Conservation (phyloP, 257 asterid species). For the Mentha longifolia region DNA sequence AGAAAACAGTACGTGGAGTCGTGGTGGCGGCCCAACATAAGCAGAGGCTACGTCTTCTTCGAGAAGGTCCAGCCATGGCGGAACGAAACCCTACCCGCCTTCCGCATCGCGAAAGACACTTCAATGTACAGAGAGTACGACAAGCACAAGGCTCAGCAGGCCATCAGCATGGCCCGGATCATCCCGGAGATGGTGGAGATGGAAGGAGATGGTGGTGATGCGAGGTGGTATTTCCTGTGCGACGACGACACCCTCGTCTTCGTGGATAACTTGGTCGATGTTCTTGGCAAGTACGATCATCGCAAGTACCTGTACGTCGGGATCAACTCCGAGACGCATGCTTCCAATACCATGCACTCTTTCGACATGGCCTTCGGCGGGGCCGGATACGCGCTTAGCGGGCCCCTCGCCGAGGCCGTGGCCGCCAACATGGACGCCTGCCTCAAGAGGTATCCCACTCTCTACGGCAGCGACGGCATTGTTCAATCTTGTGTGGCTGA, state of each 20-base stretch:
- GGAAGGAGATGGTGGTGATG: slow-evolving; percentile 28
- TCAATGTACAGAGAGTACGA: slow-evolving; percentile 30
- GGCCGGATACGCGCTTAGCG: slow-evolving; percentile 49
- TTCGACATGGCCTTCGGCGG: slow-evolving; percentile 54
- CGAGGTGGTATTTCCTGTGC: slow-evolving; percentile 53
- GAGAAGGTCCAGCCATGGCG: slow-evolving; percentile 57
- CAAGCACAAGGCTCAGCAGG: slow-evolving; percentile 28
- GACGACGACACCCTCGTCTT: slow-evolving; percentile 59
- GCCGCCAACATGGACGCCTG: slow-evolving; percentile 44
- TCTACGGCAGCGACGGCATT: slow-evolving; percentile 48
- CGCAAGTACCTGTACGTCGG: slow-evolving; percentile 47
- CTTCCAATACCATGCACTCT: slow-evolving; percentile 28
- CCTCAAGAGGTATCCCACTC: slow-evolving; percentile 42
- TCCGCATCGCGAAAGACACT: slow-evolving; percentile 36
- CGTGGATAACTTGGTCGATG: slow-evolving; percentile 47
- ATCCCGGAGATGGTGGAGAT: slow-evolving; percentile 38
- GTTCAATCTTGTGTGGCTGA: too few relatives aligned
- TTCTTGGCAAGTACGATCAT: slow-evolving; percentile 48
- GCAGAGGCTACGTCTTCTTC: slow-evolving; percentile 47
- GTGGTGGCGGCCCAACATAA: slow-evolving; percentile 60
- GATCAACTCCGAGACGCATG: slow-evolving; percentile 46
- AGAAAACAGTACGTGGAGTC: slow-evolving; percentile 41
- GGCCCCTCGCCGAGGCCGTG: slow-evolving; percentile 50
- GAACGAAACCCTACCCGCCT: slow-evolving; percentile 33
- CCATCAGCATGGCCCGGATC: slow-evolving; percentile 45